Base-by-base conservation (phyloP, 805 yeast genomes). In the Suhomyces faveliae region DNA sequence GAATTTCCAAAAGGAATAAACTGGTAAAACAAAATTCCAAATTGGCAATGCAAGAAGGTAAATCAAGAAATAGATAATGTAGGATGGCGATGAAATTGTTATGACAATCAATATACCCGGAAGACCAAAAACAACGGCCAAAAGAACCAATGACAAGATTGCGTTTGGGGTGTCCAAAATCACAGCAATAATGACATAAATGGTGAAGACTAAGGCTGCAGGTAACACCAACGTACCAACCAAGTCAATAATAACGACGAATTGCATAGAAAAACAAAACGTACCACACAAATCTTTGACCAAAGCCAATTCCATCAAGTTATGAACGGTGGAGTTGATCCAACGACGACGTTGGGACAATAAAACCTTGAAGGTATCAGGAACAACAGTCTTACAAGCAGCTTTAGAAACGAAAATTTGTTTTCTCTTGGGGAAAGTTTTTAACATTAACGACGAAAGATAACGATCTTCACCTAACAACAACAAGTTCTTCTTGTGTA, bases 261-360 rank as follows among this genome's bases (percentile, higher is more conserved):
- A 90, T 67, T 90, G 96, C 97, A 90, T 90, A 0, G 96, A 89
- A 58, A 91, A 87, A 58, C 96, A 89, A 63, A 90, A 90, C 0
- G 95, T 89, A 56, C 97, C 97, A 76, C 97, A 90, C 54, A 91
- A 75, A 64, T 90, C 96, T 45, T 83, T 82, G 17, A 90, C 91
- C 52, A 88, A 70, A 3, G 85, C 87, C 60, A 90, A 79, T 66
- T 90, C 97, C 83, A 91, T 79, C 66, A 90, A 78, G 61, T 90
- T 90, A 67, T 90, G 97, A 30, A 90, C 91, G 0, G 97, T 91
- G 4, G 97, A 90, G 66, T 90, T 90, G 58, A 90, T 90, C 97
- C 97, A 90, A 64, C 97, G 87, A 71, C 97, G 88, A 65, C 97
- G 85, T 65, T 90, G 97, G 1, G 96, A 90, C 41, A 90, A 73